These are phyloP conservation scores for Penicillium cataractarum DNA, from an alignment of 495 filamentous ascomycete species.

Conservation along the genomic window DNA sequence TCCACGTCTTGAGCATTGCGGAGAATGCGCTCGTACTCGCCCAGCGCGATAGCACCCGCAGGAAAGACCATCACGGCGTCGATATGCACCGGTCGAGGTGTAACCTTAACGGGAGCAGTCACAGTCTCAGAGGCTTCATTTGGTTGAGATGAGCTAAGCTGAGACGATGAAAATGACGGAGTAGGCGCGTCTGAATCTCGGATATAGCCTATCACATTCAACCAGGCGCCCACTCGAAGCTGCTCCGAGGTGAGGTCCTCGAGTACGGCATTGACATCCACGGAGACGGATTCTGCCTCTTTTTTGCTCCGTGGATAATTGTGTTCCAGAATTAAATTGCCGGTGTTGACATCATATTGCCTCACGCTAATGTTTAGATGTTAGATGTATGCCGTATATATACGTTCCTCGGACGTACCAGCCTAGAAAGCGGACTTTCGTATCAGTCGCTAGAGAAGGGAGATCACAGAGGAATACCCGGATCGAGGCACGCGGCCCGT, in stretches of 20 bases:
- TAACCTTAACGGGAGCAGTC: constrained; percentile 6
- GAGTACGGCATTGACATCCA: constrained; percentile 74
- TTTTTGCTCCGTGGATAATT: constrained; percentile 53
- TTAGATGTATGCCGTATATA: neutral
- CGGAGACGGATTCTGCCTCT: constrained; percentile 49
- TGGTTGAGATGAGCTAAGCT: constrained; percentile 9
- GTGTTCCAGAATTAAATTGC: constrained; percentile 67
- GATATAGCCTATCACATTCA: constrained; percentile 88
- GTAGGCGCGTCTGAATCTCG: constrained; percentile 25
- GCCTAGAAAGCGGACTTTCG: constrained; percentile 89
- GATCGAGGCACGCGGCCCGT: constrained; percentile 63
- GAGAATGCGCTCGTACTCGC: constrained; percentile 61
- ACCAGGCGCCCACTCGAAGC: constrained; percentile 78
- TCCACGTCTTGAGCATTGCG: constrained; percentile 41
- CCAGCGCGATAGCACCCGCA: constrained; percentile 64
- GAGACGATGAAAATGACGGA: constrained; percentile 20
- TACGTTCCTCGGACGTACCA: constrained; percentile 64
- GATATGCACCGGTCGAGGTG: constrained; percentile 42
- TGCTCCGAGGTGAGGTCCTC: constrained; percentile 64
- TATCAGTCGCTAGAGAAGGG: constrained; percentile 52
- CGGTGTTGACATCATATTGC: constrained; percentile 63
- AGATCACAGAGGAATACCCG: constrained; percentile 72
- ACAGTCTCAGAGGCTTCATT: neutral
- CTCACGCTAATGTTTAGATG: constrained; percentile 58
- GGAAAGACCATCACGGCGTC: constrained; percentile 71